phyloP scores from a whole-genome alignment of 106 monocot genomes.

The Iris macrosiphon region DNA sequence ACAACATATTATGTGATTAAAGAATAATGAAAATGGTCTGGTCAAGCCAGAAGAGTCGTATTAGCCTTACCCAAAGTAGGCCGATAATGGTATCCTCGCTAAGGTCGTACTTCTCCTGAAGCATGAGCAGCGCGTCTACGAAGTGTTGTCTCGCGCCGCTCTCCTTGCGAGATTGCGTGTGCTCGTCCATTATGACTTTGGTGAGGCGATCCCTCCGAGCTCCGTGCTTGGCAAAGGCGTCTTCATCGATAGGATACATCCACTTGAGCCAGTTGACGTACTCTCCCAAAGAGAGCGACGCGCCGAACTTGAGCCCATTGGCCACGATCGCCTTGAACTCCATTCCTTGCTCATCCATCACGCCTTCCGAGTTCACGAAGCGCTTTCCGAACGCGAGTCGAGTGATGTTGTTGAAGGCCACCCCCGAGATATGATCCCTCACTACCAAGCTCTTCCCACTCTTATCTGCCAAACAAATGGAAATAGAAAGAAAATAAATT shows the following conservation, averaged over 20 bases:
- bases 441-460: conserved; percentile 45
- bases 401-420: conserved; percentile 90
- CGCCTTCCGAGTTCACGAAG: conserved; percentile 59
- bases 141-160: conserved; percentile 64
- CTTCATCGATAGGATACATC: conserved; percentile 73
- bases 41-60: no score
- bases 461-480: no score
- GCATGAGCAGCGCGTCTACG: conserved; percentile 65
- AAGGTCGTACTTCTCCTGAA: conserved; percentile 63
- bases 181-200: conserved; percentile 74
- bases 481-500: no score
- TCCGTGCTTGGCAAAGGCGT: conserved; percentile 48
- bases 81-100: conserved; percentile 83
- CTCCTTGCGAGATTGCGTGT: conserved; percentile 40
- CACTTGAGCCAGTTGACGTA: conserved; percentile 65
- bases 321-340: conserved; percentile 72
- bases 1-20: no score
- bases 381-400: conserved; percentile 88
- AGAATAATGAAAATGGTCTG: no score
- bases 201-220: conserved; percentile 61
- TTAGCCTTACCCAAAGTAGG: conserved; percentile 77
- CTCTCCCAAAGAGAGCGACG: conserved; percentile 67
- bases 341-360: conserved; percentile 57
- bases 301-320: conserved; percentile 67
- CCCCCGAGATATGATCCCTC: conserved; percentile 42